Evolutionary conservation across 352 stramenopile species (phyloP), one percentile per base, ranked within the genome.

Genomic region (Phytopythium vexans): DNA sequence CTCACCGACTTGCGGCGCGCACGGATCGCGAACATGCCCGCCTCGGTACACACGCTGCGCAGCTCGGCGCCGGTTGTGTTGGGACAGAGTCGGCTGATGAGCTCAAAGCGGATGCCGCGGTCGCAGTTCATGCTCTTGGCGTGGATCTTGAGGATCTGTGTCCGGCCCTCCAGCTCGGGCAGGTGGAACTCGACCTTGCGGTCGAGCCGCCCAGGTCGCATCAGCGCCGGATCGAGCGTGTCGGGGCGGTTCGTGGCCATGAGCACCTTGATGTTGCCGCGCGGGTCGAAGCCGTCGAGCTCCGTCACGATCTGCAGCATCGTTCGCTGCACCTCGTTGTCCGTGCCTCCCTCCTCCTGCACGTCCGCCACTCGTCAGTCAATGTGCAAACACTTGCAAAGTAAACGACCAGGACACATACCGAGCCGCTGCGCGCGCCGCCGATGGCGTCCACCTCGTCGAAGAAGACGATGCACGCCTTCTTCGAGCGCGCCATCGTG

Each of bases 221-320:
- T 85, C 14, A 99, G 74, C 42, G 96, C 96, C 15, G 96, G 95
- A 68, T 99, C 96, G 32, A 99, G 74, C 27, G 93, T 99, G 69
- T 99, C 97, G 14, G 95, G 95, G 58, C 97, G 74, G 81, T 99
- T 99, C 21, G 97, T 99, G 15, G 97, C 97, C 94, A 99, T 99
- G 21, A 99, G 77, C 51, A 94, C 84, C 83, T 99, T 99, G 74
- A 99, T 99, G 81, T 99, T 99, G 21, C 96, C 97, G 47, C 96
- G 90, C 8, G 96, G 91, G 66, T 99, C 96, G 69, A 99, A 99
- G 36, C 97, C 97, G 74, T 99, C 97, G 6, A 99, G 83, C 79
- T 99, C 92, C 27, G 94, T 99, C 21, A 99, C 95, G 72, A 99
- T 98, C 81, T 99, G 95, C 49, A 99, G 86, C 97, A 99, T 99